Evolutionary conservation across 495 filamentous ascomycete genomes (phyloP), one percentile per base, ranked within the genome.

Genomic region (Talaromyces ruber): DNA sequence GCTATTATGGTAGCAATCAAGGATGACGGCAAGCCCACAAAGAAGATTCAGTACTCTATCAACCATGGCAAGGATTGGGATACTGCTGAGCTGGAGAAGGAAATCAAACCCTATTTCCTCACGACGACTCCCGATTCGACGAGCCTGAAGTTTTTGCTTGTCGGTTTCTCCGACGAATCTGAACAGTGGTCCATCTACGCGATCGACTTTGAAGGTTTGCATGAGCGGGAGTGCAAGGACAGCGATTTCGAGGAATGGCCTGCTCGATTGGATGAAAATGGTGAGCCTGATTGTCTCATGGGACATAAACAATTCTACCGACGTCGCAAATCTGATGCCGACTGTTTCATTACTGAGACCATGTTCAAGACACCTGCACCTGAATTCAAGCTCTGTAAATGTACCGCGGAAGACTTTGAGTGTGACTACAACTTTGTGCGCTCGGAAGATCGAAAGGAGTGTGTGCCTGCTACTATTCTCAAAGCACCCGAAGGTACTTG

Each of bases 71-170:
- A 87, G 63, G 77, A 83, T 18, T 98, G 94, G 95, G 72, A 85
- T 53, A 74, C 80, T 3, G 76, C 84, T 58, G 79, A 88, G 14
- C 72, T 93, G 14, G 77, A 78, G 39, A 79, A 89, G 57, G 79
- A 81, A 39, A 77, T 91, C 64, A 75, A 73, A 29, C 88, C 91
- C 9, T 76, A 77, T 32, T 78, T 88, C 50, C 77, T 98, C 58
- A 96, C 89, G 1, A 98, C 94, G 0, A 89, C 88, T 0, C 89
- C 87, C 16, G 93, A 97, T 62, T 96, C 95, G 4, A 93, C 91
- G 2, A 93, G 88, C 66, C 77, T 96, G 43, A 94, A 95, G 65
- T 97, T 98, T 67, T 68, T 96, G 6, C 77, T 97, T 14, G 81
- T 89, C 59, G 88, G 76, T 11, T 66, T 68, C 16, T 69, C 70